A percentile compares a stretch with the other conserved stretches of the same genome.
Conservation (phyloP, 2,329 filamentous ascomycete genomes). For the Dactylellina cionopaga region DNA sequence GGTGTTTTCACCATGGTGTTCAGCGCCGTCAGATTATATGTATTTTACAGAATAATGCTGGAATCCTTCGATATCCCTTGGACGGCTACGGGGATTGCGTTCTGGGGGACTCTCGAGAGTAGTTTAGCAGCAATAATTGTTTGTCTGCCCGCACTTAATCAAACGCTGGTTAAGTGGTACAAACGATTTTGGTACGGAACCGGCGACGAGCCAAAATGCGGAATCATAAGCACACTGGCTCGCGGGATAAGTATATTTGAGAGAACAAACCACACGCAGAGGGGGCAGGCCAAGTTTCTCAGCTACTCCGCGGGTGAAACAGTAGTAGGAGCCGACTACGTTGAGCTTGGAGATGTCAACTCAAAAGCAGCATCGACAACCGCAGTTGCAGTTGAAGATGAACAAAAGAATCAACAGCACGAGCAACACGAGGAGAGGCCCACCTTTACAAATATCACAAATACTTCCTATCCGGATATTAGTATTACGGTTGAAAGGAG, state of each 20-base stretch:
- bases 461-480: conserved; percentile 21
- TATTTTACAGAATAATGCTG: conserved; percentile 30
- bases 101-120: conserved; percentile 35
- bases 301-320: conserved; percentile 17
- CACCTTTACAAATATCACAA: conserved; percentile 17
- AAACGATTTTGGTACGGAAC: conserved; percentile 1
- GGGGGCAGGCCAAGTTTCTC: conserved; percentile 22
- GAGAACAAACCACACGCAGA: neutral
- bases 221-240: neutral
- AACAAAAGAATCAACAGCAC: neutral
- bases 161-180: conserved; percentile 7
- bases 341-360: conserved; percentile 10
- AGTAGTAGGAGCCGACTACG: neutral
- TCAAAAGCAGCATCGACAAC: neutral
- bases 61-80: conserved; percentile 35
- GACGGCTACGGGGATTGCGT: conserved; percentile 27
- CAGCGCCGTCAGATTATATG: conserved; percentile 19
- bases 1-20: conserved; percentile 37
- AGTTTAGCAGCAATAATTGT: conserved; percentile 30
- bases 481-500: neutral
- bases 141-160: conserved; percentile 24
- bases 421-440: neutral
- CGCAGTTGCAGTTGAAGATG: conserved; percentile 33
- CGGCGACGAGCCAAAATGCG: neutral
- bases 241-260: conserved; percentile 35